Conservation (phyloP, 1,284 basidiomycete genomes). For the Sporisorium graminicola region DNA sequence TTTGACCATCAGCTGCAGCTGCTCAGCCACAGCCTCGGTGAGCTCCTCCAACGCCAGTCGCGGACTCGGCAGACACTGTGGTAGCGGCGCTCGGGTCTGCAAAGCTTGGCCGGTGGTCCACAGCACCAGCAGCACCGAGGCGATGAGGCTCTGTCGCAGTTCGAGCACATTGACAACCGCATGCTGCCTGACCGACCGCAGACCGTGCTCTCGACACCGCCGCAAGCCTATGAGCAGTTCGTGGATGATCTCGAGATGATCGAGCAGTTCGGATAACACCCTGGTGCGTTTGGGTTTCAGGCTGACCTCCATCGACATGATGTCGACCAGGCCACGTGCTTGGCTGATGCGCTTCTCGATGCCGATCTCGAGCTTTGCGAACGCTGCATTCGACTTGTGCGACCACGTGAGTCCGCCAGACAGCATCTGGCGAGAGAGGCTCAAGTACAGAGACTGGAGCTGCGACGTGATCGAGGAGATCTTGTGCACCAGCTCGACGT, state of each 20-base stretch:
- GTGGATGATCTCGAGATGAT: slow-evolving; percentile 69
- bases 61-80: slow-evolving; percentile 72
- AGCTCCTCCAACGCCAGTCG: slow-evolving; percentile 66
- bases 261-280: slow-evolving; percentile 70
- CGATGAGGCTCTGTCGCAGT: slow-evolving; percentile 71
- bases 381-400: slow-evolving; percentile 38
- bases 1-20: slow-evolving; percentile 27
- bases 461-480: slow-evolving; percentile 44
- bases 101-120: slow-evolving; percentile 72
- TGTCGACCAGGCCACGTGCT: slow-evolving; percentile 69
- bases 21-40: slow-evolving; percentile 51
- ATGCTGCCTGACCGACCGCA: slow-evolving; percentile 68
- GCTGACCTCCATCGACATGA: slow-evolving; percentile 70
- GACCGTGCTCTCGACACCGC: slow-evolving; percentile 68
- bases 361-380: slow-evolving; percentile 60
- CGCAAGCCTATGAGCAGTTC: slow-evolving; percentile 71
- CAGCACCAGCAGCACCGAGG: slow-evolving; percentile 71
- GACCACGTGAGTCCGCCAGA: slow-evolving; percentile 39
- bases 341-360: slow-evolving; percentile 67
- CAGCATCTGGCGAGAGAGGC: slow-evolving; percentile 62
- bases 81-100: slow-evolving; percentile 71
- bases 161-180: slow-evolving; percentile 72
- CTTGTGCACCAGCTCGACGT: slow-evolving; percentile 52
- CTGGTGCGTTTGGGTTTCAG: slow-evolving; percentile 72
- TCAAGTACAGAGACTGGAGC: slow-evolving; percentile 60